Evolutionary conservation across 495 filamentous ascomycete species (phyloP), one percentile per base, ranked within the genome.

Genomic region (Neurospora sp.): DNA sequence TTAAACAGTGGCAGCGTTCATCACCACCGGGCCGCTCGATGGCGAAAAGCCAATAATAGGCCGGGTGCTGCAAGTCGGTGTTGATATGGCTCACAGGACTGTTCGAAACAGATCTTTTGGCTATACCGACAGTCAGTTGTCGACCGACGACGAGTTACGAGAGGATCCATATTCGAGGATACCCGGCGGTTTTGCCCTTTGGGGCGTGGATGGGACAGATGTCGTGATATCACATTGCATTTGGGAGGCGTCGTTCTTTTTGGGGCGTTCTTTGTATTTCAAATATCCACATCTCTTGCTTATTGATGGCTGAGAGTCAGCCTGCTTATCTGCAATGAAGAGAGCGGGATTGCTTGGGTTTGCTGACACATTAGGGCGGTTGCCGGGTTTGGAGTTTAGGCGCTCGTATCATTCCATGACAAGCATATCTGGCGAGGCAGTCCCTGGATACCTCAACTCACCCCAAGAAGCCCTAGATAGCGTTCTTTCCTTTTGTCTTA

Each of bases 1-100:
- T 76, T 95, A 86, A 83, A 46, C 5, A 41, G 41, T 1, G 20
- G 69, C 12, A 27, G 6, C 31, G 16, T 23, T 48, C n/a, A 20
- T 6, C 62, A 37, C 14, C 69, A 14, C 69, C 2, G 5, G 10
- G n/a, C 69, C 12, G 7, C 0, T 38, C 69, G 35, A 70, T 35
- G 54, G 54, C 54, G 14, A 66, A 31, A 39, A 20, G 69, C 18
- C 37, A 23, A 39, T 41, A 14, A 20, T 44, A 20, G 16, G n/a
- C n/a, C 35, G 39, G 69, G 69, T 20, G 20, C 37, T 39, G 69
- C 35, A 44, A 31, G 31, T 20, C 39, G 35, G 31, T 44, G 71
- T 40, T 3, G 14, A 14, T 27, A 11, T n/a, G 27, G 69, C 35
- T 10, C 18, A 44, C 37, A 4, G 70, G 42, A 18, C 38, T 46